phyloP scores from a whole-genome alignment of 164 flowering plant species.

The Umbilicus rupestris region DNA sequence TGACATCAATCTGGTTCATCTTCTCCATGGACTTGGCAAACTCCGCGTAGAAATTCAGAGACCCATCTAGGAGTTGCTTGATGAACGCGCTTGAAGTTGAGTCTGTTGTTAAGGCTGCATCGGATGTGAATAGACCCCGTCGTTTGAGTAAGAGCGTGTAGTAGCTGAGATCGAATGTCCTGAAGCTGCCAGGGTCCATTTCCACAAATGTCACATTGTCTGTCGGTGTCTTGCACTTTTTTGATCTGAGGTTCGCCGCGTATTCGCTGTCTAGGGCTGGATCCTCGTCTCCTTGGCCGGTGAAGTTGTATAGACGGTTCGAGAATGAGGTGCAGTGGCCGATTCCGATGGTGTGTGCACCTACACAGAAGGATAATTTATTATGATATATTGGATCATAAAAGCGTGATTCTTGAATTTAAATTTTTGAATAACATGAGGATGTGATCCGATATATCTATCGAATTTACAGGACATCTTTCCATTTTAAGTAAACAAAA shows the following conservation, averaged over 20 bases:
- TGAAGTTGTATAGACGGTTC: constrained; percentile 40
- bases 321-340: constrained; percentile 31
- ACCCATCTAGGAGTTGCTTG: constrained; percentile 22
- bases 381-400: too few relatives aligned
- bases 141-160: constrained; percentile 29
- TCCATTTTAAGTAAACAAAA: too few relatives aligned
- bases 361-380: constrained; percentile 23
- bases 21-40: constrained; percentile 51
- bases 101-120: constrained; percentile 34
- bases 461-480: too few relatives aligned
- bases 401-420: too few relatives aligned
- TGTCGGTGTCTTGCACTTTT: constrained; percentile 24
- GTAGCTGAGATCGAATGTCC: constrained; percentile 45
- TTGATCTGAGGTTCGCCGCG: constrained; percentile 32
- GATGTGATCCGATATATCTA: too few relatives aligned
- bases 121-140: constrained; percentile 42
- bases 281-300: constrained; percentile 30
- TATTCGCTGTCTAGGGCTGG: constrained; percentile 45
- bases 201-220: constrained; percentile 35
- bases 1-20: constrained; percentile 32
- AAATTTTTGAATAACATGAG: too few relatives aligned
- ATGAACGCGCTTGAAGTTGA: constrained; percentile 18
- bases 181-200: constrained; percentile 54
- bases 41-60: constrained; percentile 23
- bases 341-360: constrained; percentile 49